Evolutionary conservation across 2,329 filamentous ascomycete genomes (phyloP).

Genomic region (Coccinonectria pachysandricola): DNA sequence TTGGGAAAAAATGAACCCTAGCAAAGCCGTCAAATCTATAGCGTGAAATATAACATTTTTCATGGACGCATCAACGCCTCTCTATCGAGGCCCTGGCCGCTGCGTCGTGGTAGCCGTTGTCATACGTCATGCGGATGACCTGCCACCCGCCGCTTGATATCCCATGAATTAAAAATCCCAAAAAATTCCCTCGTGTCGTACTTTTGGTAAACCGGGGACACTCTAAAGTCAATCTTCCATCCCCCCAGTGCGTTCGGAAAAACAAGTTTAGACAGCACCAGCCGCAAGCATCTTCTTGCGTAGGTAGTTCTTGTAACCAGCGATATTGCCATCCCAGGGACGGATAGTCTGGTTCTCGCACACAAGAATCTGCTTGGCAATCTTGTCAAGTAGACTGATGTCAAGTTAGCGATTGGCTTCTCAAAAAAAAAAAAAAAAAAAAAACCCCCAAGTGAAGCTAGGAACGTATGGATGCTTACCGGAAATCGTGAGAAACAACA

Average conservation of each 20-base stretch:
- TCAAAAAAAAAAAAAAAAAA: too few species aligned
- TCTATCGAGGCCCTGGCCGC: conserved; percentile 21
- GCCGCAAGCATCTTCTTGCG: conserved; percentile 95
- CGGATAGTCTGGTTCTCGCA: conserved; percentile 96
- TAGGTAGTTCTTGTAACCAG: conserved; percentile 95
- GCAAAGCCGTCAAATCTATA: conserved; percentile 25
- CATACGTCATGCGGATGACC: conserved; percentile 18
- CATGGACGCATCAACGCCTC: conserved; percentile 16
- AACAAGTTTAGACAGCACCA: conserved; percentile 65
- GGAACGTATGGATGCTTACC: conserved; percentile 58
- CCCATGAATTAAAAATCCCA: conserved; percentile 22
- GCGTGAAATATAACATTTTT: conserved; percentile 22
- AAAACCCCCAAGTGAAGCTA: too few species aligned
- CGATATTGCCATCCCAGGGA: conserved; percentile 80
- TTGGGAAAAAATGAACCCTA: conserved; percentile 12
- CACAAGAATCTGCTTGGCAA: conserved; percentile 98
- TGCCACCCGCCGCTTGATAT: conserved; percentile 16
- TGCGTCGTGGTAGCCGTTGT: conserved; percentile 19
- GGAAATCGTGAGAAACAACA: conserved; percentile 97
- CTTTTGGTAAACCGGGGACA: conserved; percentile 13
- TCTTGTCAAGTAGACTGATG: conserved; percentile 86
- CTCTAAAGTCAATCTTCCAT: conserved; percentile 21
- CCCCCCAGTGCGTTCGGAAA: conserved; percentile 11
- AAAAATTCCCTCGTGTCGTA: conserved; percentile 20
- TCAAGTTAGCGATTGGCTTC: conserved; percentile 8